Conservation (phyloP, 2,329 filamentous ascomycete genomes). For the Claviceps cyperi region DNA sequence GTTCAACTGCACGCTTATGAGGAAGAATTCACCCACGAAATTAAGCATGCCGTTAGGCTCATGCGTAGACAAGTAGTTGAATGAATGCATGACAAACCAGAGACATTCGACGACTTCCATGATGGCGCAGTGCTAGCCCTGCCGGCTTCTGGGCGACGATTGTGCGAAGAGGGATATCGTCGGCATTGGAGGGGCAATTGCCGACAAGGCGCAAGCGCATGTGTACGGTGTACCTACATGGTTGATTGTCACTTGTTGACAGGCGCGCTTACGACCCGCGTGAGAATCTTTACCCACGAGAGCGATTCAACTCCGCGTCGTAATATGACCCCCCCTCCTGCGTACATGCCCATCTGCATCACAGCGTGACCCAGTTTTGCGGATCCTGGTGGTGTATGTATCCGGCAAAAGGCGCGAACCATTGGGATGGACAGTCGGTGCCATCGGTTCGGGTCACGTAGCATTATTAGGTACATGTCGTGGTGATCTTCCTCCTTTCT, state of each 20-base stretch:
- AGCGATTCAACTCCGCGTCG: slow-evolving; percentile 2
- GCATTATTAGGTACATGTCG: background rate
- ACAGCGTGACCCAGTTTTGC: slow-evolving; percentile 1
- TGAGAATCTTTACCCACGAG: background rate
- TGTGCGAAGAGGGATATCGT: background rate
- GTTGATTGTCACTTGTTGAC: background rate
- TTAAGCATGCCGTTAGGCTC: background rate
- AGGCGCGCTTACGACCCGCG: background rate
- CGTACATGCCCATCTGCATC: background rate
- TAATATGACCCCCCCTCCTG: slow-evolving; percentile 3
- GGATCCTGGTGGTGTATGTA: background rate
- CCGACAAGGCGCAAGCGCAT: background rate
- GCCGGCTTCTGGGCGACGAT: background rate
- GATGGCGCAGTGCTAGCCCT: too few species aligned
- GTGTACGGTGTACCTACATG: background rate
- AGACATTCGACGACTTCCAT: too few species aligned
- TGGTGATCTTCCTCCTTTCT: background rate
- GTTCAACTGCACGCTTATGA: background rate
- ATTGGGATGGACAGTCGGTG: background rate
- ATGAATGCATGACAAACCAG: background rate
- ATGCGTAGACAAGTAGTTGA: background rate
- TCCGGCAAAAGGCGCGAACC: slow-evolving; percentile 4
- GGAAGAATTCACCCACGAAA: background rate
- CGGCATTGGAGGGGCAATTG: slow-evolving; percentile 3
- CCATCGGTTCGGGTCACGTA: slow-evolving; percentile 1